Evolutionary conservation across 2,329 filamentous ascomycete genomes (phyloP).

Genomic region (Blastomyces emzantsi): DNA sequence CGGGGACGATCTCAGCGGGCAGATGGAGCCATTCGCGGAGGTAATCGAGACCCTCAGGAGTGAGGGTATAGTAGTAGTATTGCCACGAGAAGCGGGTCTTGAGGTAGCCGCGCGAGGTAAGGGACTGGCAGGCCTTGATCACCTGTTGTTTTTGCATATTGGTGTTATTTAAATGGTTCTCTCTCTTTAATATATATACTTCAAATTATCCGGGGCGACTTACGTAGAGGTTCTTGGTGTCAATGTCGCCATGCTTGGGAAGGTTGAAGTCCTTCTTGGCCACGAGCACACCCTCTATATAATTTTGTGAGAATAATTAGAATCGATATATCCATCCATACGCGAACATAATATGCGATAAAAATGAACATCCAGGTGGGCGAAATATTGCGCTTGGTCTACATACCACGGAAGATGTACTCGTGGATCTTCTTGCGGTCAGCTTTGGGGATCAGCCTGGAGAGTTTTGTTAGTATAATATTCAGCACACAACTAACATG

Average conservation of each 20-base stretch:
- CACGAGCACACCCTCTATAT: slow-evolving; percentile 70
- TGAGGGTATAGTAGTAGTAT: slow-evolving; percentile 99
- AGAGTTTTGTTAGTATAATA: slow-evolving; percentile 16
- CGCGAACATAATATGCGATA: background rate
- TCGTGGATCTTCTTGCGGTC: slow-evolving; percentile 99
- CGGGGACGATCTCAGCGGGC: slow-evolving; percentile 97
- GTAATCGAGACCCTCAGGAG: slow-evolving; percentile 99
- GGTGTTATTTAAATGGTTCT: slow-evolving; percentile 9
- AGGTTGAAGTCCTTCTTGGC: slow-evolving; percentile 99
- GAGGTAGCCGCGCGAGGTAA: slow-evolving; percentile 95
- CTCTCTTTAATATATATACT: background rate
- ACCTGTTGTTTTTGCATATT: slow-evolving; percentile 40
- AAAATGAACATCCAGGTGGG: slow-evolving; percentile 1
- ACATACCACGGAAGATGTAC: slow-evolving; percentile 89
- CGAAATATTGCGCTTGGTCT: slow-evolving; percentile 15
- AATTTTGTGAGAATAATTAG: slow-evolving; percentile 12
- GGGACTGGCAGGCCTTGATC: slow-evolving; percentile 98
- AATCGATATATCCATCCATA: background rate
- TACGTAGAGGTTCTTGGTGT: slow-evolving; percentile 98
- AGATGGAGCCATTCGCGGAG: slow-evolving; percentile 99
- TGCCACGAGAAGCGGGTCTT: slow-evolving; percentile 99
- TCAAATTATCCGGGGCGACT: slow-evolving; percentile 19
- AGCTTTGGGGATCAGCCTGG: slow-evolving; percentile 97
- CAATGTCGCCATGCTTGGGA: slow-evolving; percentile 94
- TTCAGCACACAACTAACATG: slow-evolving; percentile 1